Conservation (phyloP, 805 yeast species). For the Ogataea ramenticola region DNA sequence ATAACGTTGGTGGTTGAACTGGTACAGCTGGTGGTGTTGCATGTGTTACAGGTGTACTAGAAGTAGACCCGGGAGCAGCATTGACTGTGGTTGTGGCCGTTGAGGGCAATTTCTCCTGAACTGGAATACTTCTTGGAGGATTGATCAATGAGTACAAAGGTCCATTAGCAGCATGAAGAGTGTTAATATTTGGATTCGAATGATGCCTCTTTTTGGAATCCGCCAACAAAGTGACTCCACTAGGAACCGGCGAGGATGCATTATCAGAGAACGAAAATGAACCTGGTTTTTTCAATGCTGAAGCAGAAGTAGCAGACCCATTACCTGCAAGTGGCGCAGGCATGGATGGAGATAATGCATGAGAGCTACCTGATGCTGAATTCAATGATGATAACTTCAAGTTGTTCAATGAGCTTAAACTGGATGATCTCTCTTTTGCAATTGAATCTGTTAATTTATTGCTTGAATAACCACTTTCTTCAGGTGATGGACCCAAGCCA, state of each 20-base stretch:
- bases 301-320: too few relatives aligned
- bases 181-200: background rate
- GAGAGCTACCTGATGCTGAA: too few relatives aligned
- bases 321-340: too few relatives aligned
- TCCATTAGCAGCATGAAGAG: constrained; percentile 4
- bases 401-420: background rate
- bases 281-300: background rate
- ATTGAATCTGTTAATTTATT: background rate
- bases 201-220: background rate
- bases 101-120: constrained; percentile 1
- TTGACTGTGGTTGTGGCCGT: background rate
- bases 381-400: background rate
- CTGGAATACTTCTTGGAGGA: constrained; percentile 23
- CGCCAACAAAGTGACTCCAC: background rate
- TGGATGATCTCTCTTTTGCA: background rate
- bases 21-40: background rate
- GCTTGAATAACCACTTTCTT: background rate
- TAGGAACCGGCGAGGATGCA: background rate
- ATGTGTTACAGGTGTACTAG: background rate
- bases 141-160: constrained; percentile 15
- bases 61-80: background rate
- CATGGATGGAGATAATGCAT: too few relatives aligned
- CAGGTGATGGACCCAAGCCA: background rate
- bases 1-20: background rate
- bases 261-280: background rate